A percentile compares a stretch with the other conserved stretches of the same genome.
phyloP scores from a whole-genome alignment of 305 asterid genomes.

The Fraxinus velutina region DNA sequence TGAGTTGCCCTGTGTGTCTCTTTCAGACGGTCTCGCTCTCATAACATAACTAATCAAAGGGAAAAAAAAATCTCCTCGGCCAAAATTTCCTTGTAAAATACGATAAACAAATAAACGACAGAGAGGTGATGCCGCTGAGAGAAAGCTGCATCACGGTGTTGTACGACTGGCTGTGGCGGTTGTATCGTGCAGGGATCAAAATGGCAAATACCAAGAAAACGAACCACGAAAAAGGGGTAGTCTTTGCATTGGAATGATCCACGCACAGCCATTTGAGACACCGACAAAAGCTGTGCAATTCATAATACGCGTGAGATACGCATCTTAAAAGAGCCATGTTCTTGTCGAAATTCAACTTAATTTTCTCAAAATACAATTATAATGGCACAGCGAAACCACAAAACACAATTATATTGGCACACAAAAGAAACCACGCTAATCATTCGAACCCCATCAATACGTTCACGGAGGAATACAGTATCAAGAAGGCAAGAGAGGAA shows the following conservation, averaged over 20 bases:
- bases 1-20: constrained; percentile 62
- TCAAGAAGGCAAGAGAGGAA: constrained; percentile 8
- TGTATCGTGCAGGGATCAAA: constrained; percentile 61
- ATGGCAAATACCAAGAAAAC: constrained; percentile 54
- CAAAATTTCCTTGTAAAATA: constrained; percentile 56
- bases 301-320: constrained; percentile 67
- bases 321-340: constrained; percentile 40
- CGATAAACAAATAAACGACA: constrained; percentile 71
- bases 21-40: constrained; percentile 86
- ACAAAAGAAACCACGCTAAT: neutral
- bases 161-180: constrained; percentile 60
- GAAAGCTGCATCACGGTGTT: constrained; percentile 80
- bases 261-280: constrained; percentile 92
- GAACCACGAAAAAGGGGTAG: constrained; percentile 65
- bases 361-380: no score
- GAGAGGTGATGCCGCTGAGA: constrained; percentile 57
- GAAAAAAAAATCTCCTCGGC: constrained; percentile 58
- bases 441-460: neutral
- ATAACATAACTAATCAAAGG: constrained; percentile 67
- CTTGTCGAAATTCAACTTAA: constrained; percentile 20
- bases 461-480: neutral
- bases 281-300: constrained; percentile 62
- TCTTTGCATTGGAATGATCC: constrained; percentile 63
- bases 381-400: neutral
- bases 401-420: neutral